Evolutionary conservation across 148 eudicot genomes (phyloP).

Genomic region (Vaccinium myrtillus): DNA sequence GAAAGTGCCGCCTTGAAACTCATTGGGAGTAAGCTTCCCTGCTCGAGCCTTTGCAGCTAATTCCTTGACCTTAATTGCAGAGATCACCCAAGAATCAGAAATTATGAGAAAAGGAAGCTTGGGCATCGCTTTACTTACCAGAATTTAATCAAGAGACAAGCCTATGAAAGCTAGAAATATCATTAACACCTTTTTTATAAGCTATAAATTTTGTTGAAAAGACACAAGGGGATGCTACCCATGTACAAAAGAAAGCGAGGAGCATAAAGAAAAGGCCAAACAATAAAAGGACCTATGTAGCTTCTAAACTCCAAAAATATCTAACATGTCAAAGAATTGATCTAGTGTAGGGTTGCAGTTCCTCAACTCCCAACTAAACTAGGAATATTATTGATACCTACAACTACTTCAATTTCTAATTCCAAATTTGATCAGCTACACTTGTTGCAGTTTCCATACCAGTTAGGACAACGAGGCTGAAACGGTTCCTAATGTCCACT

Average conservation of each 20-base stretch:
- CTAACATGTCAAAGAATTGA: too few relatives aligned
- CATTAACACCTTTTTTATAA: background rate
- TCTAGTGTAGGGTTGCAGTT: too few relatives aligned
- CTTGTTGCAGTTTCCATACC: background rate
- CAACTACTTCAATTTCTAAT: background rate
- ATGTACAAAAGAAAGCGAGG: too few relatives aligned
- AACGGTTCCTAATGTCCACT: background rate
- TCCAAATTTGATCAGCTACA: background rate
- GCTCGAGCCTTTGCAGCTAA: conserved; percentile 88
- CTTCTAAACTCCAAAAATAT: too few relatives aligned
- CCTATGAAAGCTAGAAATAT: background rate
- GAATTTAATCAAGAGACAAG: conserved; percentile 14
- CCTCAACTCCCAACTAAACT: background rate
- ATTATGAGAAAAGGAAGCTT: conserved; percentile 10
- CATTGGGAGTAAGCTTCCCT: conserved; percentile 87
- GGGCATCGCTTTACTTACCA: background rate
- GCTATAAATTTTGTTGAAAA: too few relatives aligned
- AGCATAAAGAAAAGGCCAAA: too few relatives aligned
- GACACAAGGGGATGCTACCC: too few relatives aligned
- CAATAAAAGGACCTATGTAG: too few relatives aligned
- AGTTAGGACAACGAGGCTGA: background rate
- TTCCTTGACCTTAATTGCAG: conserved; percentile 65
- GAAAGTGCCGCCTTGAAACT: conserved; percentile 98
- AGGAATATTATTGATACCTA: background rate
- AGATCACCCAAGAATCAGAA: conserved; percentile 9